Conservation (phyloP, 2,329 filamentous ascomycete species). For the Emergomyces africanus region DNA sequence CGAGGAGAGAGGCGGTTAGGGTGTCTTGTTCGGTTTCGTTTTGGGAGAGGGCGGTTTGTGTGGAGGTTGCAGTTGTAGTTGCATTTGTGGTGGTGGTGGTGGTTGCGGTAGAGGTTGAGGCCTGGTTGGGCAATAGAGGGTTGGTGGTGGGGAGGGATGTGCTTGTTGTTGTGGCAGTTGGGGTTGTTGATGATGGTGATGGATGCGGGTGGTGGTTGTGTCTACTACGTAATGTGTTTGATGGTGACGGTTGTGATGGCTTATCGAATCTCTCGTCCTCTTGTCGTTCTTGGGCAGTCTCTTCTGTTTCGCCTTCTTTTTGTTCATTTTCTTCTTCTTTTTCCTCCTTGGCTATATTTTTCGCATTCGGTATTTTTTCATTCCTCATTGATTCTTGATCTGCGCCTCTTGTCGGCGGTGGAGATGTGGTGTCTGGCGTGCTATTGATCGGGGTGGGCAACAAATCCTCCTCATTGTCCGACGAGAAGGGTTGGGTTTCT, state of each 20-base stretch:
- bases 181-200: conserved; percentile 11
- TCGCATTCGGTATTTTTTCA: conserved; percentile 2
- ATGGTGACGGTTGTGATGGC: neutral
- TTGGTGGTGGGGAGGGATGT: conserved; percentile 11
- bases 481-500: conserved; percentile 9
- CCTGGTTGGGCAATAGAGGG: conserved; percentile 6
- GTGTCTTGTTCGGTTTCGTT: conserved; percentile 72
- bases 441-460: conserved; percentile 18
- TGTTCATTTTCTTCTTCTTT: neutral
- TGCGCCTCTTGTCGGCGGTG: neutral
- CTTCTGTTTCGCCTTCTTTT: neutral
- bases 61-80: conserved; percentile 42
- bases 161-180: conserved; percentile 11
- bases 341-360: no score
- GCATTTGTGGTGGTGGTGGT: conserved; percentile 11
- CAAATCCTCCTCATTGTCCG: conserved; percentile 14
- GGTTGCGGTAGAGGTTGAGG: conserved; percentile 7
- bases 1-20: conserved; percentile 67
- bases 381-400: neutral
- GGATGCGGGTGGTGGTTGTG: conserved; percentile 15
- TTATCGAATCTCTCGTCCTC: neutral
- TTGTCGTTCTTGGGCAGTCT: conserved; percentile 6
- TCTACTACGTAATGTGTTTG: conserved; percentile 17
- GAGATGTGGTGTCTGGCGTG: conserved; percentile 4
- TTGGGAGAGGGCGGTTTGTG: conserved; percentile 51